Evolutionary conservation across 2,329 filamentous ascomycete species (phyloP).

Genomic region (Monosporascus sp.): DNA sequence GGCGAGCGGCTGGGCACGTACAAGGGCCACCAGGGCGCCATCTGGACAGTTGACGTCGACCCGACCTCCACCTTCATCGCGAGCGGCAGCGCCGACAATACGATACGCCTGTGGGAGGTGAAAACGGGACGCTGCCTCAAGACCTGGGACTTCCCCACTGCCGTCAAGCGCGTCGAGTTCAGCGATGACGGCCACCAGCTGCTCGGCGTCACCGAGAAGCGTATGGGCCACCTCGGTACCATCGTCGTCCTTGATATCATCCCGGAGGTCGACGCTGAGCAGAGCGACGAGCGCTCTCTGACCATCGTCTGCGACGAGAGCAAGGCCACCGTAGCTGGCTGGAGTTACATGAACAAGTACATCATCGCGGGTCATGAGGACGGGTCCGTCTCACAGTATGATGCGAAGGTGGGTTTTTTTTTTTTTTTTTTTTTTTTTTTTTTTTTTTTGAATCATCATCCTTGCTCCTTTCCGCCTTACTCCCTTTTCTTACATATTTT

Average conservation of each 20-base stretch:
- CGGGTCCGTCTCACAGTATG: constrained; percentile 84
- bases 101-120: constrained; percentile 94
- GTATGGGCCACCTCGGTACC: constrained; percentile 91
- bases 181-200: constrained; percentile 87
- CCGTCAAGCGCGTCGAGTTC: constrained; percentile 97
- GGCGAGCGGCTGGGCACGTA: constrained; percentile 97
- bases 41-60: constrained; percentile 98
- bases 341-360: constrained; percentile 90
- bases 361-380: constrained; percentile 98
- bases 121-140: constrained; percentile 89
- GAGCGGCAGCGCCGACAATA: constrained; percentile 96
- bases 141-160: constrained; percentile 95
- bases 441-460: background rate
- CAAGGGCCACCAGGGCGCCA: constrained; percentile 91
- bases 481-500: background rate
- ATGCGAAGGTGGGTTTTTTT: constrained; percentile 74
- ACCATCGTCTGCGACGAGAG: constrained; percentile 91
- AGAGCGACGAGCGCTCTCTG: constrained; percentile 75
- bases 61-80: constrained; percentile 88
- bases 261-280: constrained; percentile 74
- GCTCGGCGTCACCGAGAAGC: constrained; percentile 95
- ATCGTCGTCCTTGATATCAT: constrained; percentile 91
- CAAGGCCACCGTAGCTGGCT: constrained; percentile 96
- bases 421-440: no score
- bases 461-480: background rate